Evolutionary conservation across 345 rosid species (phyloP), one percentile per base, ranked within the genome.

Genomic region (Raphanus raphanistrum): DNA sequence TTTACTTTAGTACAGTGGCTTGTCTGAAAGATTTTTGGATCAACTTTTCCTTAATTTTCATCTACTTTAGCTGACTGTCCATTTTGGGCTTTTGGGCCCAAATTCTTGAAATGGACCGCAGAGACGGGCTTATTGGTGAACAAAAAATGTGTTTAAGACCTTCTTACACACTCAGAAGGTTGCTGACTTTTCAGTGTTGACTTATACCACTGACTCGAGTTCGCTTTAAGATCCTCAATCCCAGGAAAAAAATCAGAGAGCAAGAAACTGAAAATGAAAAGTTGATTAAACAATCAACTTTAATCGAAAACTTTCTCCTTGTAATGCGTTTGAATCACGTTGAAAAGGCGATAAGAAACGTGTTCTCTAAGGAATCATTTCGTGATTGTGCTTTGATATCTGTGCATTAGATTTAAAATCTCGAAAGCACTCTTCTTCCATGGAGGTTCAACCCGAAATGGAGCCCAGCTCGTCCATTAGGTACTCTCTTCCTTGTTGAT

Each of bases 381-480:
- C 48, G 7, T 68, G 21, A 27, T 28, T 2, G 0, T 76, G 61
- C 43, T 70, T 70, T 28, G 76, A n/a, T 57, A 17, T 36, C 71
- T 62, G 75, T 76, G 75, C 75, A 26, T 6, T 13, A 45, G 38
- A 50, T 26, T 12, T 73, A 52, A 52, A 28, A 68, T 4, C 70
- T 78, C 10, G 25, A 38, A 38, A 59, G 38, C 43, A 36, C 36
- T 38, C 82, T 74, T 25, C 70, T 54, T 43, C 63, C 32, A 84
- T 84, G 87, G 87, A 84, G 72, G 68, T 58, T 75, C 82, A 75
- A 79, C 58, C 73, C 29, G 79, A 77, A 21, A 71, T 79, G 77
- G 87, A 82, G 68, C 74, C 79, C 70, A 82, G 66, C 75, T 77
- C 85, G 13, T 74, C 82, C 79, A 41, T 78, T 41, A 82, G 87